Conservation (phyloP, 2,329 filamentous ascomycete genomes). For the Pseudocercospora macadamiae region DNA sequence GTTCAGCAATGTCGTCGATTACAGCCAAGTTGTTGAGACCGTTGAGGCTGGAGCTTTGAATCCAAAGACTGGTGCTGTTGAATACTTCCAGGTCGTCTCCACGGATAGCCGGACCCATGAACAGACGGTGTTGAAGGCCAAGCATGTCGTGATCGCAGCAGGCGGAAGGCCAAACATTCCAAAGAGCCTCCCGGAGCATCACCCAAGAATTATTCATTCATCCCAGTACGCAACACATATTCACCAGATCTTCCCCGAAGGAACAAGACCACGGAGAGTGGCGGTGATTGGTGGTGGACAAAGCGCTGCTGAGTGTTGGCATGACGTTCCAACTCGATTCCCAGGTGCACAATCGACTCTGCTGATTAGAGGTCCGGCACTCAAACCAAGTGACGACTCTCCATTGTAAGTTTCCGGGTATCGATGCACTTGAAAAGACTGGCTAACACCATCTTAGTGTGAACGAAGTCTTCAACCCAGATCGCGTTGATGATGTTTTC, state of each 20-base stretch:
- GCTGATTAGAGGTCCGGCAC: slow-evolving; percentile 78
- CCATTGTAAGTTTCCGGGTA: slow-evolving; percentile 66
- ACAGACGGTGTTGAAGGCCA: slow-evolving; percentile 57
- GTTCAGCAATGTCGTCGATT: slow-evolving; percentile 74
- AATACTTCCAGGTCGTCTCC: slow-evolving; percentile 69
- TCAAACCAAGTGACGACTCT: slow-evolving; percentile 91
- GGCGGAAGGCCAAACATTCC: slow-evolving; percentile 73
- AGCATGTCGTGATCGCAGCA: slow-evolving; percentile 71
- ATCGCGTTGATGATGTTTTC: slow-evolving; percentile 77
- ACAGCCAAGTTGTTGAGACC: slow-evolving; percentile 75
- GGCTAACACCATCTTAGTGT: too few species aligned
- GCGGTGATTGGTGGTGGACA: slow-evolving; percentile 89
- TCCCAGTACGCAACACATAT: slow-evolving; percentile 76
- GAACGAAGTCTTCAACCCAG: slow-evolving; percentile 94
- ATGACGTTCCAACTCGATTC: slow-evolving; percentile 80
- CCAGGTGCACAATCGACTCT: slow-evolving; percentile 78
- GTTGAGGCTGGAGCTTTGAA: slow-evolving; percentile 62
- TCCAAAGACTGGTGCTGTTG: slow-evolving; percentile 56
- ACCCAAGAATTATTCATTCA: slow-evolving; percentile 81
- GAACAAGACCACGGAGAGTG: slow-evolving; percentile 66
- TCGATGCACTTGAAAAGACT: too few species aligned
- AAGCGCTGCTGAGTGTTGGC: slow-evolving; percentile 93
- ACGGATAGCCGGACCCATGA: slow-evolving; percentile 63
- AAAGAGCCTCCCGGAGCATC: slow-evolving; percentile 66
- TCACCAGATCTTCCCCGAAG: slow-evolving; percentile 61